Evolutionary conservation across 2,329 filamentous ascomycete species (phyloP).

Genomic region (Diaporthe destruens): DNA sequence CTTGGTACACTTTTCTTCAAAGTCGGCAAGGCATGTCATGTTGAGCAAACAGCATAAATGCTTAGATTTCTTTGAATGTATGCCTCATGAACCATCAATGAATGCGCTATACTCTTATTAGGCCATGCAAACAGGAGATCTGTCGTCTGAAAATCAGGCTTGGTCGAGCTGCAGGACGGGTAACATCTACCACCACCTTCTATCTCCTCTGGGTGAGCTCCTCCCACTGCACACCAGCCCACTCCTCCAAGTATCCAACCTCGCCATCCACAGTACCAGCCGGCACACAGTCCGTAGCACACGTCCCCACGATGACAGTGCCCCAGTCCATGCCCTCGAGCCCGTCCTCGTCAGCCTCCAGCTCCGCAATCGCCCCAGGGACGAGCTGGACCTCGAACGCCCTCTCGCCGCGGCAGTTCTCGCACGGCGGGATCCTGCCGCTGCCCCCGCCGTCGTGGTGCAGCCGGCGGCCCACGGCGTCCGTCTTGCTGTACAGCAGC

Average conservation of each 20-base stretch:
- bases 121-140: not conserved
- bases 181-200: conserved; percentile 33
- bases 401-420: conserved; percentile 78
- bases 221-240: conserved; percentile 99
- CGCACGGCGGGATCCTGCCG: conserved; percentile 77
- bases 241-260: conserved; percentile 90
- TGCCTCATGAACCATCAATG: too few species aligned
- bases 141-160: not conserved
- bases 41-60: too few species aligned
- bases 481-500: conserved; percentile 83
- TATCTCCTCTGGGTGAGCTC: conserved; percentile 66
- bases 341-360: conserved; percentile 80
- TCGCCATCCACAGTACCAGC: conserved; percentile 69
- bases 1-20: too few species aligned
- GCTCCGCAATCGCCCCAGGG: conserved; percentile 82
- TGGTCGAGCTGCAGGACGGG: too few species aligned
- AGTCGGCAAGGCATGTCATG: too few species aligned
- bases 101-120: not conserved
- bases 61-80: too few species aligned
- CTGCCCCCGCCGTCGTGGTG: conserved; percentile 46
- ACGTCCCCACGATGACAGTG: conserved; percentile 89
- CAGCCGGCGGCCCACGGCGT: conserved; percentile 78
- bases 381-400: conserved; percentile 94
- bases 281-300: conserved; percentile 81
- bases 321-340: conserved; percentile 98